Conservation (phyloP, 345 rosid genomes). For the Turnera subulata region DNA sequence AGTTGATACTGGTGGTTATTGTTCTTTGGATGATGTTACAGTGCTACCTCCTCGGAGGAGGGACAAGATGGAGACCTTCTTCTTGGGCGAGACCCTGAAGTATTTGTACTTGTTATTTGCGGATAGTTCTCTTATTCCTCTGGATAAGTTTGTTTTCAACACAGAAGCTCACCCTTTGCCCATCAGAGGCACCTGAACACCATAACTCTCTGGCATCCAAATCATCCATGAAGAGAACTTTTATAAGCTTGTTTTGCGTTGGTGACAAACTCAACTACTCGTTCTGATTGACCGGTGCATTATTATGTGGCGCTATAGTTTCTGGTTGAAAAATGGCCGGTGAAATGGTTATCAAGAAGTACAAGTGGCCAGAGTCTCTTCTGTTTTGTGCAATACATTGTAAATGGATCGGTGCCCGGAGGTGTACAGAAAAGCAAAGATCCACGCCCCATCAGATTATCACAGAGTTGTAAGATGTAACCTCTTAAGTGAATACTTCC, state of each 20-base stretch:
- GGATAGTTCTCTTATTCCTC: slow-evolving; percentile 59
- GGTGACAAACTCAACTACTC: neutral
- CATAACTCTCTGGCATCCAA: slow-evolving; percentile 2
- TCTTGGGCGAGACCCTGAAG: slow-evolving; percentile 84
- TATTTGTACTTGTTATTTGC: slow-evolving; percentile 90
- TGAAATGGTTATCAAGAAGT: slow-evolving; percentile 7
- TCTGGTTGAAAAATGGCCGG: slow-evolving; percentile 11
- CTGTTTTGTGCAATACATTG: neutral
- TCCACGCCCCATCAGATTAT: neutral
- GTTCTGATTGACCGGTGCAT: slow-evolving; percentile 2
- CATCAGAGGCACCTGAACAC: slow-evolving; percentile 33
- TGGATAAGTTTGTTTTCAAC: slow-evolving; percentile 85
- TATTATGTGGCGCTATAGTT: neutral
- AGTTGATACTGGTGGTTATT: slow-evolving; percentile 81
- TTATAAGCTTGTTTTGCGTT: neutral
- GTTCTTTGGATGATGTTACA: slow-evolving; percentile 79
- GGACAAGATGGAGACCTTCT: slow-evolving; percentile 96
- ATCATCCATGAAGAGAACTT: slow-evolving; percentile 9
- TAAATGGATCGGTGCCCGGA: slow-evolving; percentile 4
- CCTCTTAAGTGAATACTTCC: slow-evolving; percentile 6
- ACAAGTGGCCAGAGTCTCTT: neutral
- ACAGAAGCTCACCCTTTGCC: slow-evolving; percentile 96
- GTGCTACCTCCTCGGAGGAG: slow-evolving; percentile 69
- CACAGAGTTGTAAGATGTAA: slow-evolving; percentile 15
- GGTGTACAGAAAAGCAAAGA: slow-evolving; percentile 4